These are phyloP conservation scores for Prunus kanzakura DNA, from an alignment of 306 rosid genomes.

Conservation along the genomic window DNA sequence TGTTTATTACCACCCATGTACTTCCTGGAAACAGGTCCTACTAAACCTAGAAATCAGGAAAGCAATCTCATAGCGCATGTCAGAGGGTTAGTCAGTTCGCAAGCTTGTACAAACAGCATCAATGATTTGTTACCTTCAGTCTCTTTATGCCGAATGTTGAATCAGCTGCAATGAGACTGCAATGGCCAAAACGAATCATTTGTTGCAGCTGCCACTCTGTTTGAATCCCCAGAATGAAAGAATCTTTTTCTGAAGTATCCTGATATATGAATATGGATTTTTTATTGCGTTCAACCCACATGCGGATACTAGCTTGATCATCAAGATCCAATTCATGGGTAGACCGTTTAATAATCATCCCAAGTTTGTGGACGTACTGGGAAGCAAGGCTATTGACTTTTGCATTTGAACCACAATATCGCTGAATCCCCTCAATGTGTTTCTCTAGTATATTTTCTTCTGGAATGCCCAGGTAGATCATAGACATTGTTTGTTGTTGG, in stretches of 20 bases:
- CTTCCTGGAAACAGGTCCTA: not conserved
- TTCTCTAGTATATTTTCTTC: slow-evolving; percentile 92
- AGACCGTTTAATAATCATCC: slow-evolving; percentile 90
- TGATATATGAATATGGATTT: slow-evolving; percentile 78
- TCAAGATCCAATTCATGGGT: slow-evolving; percentile 91
- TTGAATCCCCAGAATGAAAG: slow-evolving; percentile 90
- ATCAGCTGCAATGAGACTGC: slow-evolving; percentile 75
- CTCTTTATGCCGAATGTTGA: slow-evolving; percentile 89
- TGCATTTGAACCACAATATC: slow-evolving; percentile 82
- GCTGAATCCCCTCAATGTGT: slow-evolving; percentile 85
- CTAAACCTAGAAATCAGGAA: not conserved
- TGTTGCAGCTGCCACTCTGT: slow-evolving; percentile 98
- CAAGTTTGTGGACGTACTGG: slow-evolving; percentile 90
- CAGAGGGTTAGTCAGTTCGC: not conserved
- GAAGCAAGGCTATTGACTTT: slow-evolving; percentile 80
- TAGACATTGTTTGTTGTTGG: slow-evolving; percentile 96
- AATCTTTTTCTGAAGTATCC: slow-evolving; percentile 74
- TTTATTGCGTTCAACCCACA: slow-evolving; percentile 89
- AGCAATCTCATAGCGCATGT: not conserved
- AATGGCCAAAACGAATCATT: slow-evolving; percentile 91
- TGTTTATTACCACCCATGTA: not conserved
- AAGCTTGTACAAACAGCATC: not conserved
- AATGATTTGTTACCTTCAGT: slow-evolving; percentile 60
- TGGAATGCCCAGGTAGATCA: slow-evolving; percentile 95
- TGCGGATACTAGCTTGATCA: slow-evolving; percentile 91